phyloP scores from a whole-genome alignment of 1,139 yeast species.

The Hyphopichia buzzinii region DNA sequence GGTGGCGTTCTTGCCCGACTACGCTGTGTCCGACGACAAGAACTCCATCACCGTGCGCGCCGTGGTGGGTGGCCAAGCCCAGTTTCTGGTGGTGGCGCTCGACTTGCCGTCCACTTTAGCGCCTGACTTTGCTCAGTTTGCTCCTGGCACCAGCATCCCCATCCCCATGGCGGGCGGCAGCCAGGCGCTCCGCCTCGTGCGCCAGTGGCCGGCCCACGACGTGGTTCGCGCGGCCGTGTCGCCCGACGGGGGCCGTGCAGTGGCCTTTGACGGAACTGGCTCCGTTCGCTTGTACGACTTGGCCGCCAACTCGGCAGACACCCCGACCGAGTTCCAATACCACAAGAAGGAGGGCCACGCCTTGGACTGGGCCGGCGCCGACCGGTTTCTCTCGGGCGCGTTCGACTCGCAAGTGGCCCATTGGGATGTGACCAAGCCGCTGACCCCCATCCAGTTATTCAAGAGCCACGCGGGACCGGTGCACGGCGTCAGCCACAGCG shows the following conservation, averaged over 20 bases:
- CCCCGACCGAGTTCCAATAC: constrained; percentile 44
- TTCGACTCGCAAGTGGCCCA: constrained; percentile 65
- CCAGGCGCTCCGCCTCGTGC: constrained; percentile 9
- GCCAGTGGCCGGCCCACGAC: constrained; percentile 9
- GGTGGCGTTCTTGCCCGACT: constrained; percentile 48
- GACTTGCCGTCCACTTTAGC: constrained; percentile 52
- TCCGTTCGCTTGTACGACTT: constrained; percentile 42
- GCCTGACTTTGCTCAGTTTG: constrained; percentile 25
- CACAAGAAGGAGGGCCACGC: constrained; percentile 72
- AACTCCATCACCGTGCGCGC: constrained; percentile 35
- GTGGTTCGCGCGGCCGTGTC: not conserved
- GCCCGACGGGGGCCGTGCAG: constrained; percentile 17
- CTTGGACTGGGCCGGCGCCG: constrained; percentile 58
- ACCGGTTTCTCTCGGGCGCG: constrained; percentile 60
- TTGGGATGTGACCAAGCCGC: constrained; percentile 57
- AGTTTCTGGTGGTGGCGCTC: constrained; percentile 45
- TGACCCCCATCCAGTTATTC: constrained; percentile 44
- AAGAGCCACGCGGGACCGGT: constrained; percentile 50
- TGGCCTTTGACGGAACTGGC: constrained; percentile 54
- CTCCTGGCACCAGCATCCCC: constrained; percentile 20
- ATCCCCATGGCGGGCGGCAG: constrained; percentile 20
- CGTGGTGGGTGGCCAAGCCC: constrained; percentile 50
- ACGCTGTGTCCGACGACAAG: constrained; percentile 31
- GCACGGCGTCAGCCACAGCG: constrained; percentile 59
- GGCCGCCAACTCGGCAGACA: constrained; percentile 17